A percentile compares a stretch with the other conserved stretches of the same genome.
Evolutionary conservation across 352 stramenopile genomes (phyloP).

Genomic region (Globisporangium takayamanum): DNA sequence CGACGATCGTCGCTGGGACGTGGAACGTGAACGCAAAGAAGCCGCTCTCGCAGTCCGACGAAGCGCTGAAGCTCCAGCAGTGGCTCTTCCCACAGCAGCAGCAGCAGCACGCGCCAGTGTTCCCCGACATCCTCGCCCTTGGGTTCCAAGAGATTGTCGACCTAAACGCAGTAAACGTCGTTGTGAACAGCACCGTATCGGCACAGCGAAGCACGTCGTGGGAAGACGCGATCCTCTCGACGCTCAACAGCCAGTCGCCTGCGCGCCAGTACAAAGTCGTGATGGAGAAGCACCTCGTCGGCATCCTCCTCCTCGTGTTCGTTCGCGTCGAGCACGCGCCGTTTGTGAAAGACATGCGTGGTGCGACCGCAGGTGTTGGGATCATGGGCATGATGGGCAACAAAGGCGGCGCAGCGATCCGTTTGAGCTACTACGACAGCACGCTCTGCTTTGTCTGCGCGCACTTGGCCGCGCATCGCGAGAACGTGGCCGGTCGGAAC

Average conservation of each 20-base stretch:
- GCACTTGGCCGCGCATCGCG: constrained; percentile 97
- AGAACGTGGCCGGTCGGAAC: constrained; percentile 97
- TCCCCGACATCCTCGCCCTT: constrained; percentile 63
- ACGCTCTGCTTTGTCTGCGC: constrained; percentile 98
- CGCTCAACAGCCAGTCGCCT: constrained; percentile 76
- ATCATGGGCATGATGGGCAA: constrained; percentile 99
- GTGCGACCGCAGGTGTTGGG: constrained; percentile 91
- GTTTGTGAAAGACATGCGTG: constrained; percentile 85
- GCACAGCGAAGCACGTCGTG: constrained; percentile 85
- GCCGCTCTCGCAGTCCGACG: constrained; percentile 47
- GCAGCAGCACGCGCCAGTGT: neutral
- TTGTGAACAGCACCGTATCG: constrained; percentile 93
- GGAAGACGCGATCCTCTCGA: constrained; percentile 85
- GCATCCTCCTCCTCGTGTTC: constrained; percentile 96
- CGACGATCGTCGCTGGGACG: constrained; percentile 80
- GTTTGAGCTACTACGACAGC: constrained; percentile 96
- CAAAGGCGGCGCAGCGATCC: constrained; percentile 96
- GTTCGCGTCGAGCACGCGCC: constrained; percentile 75
- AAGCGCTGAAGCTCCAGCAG: constrained; percentile 51
- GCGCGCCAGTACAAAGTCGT: constrained; percentile 62
- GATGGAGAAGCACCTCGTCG: constrained; percentile 93
- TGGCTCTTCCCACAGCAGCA: constrained; percentile 38
- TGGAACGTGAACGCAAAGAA: constrained; percentile 99
- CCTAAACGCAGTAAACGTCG: constrained; percentile 98
- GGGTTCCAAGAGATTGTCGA: constrained; percentile 99